Conservation (phyloP, 305 asterid species). For the Lippia alba region DNA sequence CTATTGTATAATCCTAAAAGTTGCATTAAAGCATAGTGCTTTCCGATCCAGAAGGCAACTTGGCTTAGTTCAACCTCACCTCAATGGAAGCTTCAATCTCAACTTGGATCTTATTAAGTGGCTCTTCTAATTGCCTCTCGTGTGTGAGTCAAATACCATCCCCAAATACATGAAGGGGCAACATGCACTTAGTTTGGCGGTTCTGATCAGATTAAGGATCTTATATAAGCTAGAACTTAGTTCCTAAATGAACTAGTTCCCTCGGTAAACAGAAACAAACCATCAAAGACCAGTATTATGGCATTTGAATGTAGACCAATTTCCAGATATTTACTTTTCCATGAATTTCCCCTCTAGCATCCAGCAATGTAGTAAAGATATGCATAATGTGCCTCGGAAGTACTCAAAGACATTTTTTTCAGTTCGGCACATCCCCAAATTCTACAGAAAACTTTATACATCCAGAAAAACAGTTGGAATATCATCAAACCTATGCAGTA, state of each 20-base stretch:
- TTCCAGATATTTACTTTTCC: background rate
- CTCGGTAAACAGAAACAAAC: no score
- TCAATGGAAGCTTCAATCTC: background rate
- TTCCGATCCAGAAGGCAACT: background rate
- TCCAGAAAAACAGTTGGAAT: no score
- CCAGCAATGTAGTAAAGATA: background rate
- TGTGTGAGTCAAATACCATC: background rate
- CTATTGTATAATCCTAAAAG: background rate
- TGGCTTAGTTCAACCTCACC: background rate
- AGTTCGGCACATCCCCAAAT: no score
- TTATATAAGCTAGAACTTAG: no score
- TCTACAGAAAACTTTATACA: no score
- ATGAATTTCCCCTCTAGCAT: background rate
- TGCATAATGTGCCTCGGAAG: no score
- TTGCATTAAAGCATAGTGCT: background rate
- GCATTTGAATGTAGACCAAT: background rate
- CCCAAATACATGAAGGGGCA: background rate
- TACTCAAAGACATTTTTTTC: no score
- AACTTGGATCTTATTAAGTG: background rate
- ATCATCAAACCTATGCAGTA: no score
- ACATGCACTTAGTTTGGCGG: background rate
- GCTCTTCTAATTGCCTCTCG: background rate
- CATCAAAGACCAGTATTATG: background rate
- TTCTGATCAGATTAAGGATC: no score
- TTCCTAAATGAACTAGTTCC: no score